phyloP scores from a whole-genome alignment of 805 yeast species.

The Blastobotrys peoriensis region DNA sequence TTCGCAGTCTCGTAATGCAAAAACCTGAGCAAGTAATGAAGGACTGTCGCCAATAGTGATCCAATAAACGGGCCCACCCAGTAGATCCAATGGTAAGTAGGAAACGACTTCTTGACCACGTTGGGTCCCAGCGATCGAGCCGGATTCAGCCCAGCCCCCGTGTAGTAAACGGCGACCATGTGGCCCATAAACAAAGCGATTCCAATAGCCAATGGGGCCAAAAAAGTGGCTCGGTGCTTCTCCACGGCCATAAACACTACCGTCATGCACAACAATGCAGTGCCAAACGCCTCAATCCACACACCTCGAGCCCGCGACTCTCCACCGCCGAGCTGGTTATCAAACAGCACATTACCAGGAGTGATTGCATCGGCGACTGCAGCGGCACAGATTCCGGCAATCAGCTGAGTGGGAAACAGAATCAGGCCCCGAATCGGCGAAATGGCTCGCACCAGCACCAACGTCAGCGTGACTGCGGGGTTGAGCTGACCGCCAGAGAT shows the following conservation, averaged over 20 bases:
- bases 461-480: slow-evolving; percentile 77
- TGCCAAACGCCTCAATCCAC: slow-evolving; percentile 77
- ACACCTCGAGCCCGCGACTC: slow-evolving; percentile 68
- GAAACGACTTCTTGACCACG: slow-evolving; percentile 67
- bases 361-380: slow-evolving; percentile 83
- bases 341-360: slow-evolving; percentile 69
- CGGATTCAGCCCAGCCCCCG: slow-evolving; percentile 91
- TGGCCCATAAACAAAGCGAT: slow-evolving; percentile 75
- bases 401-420: slow-evolving; percentile 61
- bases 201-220: slow-evolving; percentile 83
- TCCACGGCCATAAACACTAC: slow-evolving; percentile 82
- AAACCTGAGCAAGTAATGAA: slow-evolving; percentile 61
- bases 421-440: slow-evolving; percentile 64
- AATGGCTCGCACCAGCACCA: slow-evolving; percentile 66
- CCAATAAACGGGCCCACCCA: slow-evolving; percentile 87
- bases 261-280: slow-evolving; percentile 64
- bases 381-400: slow-evolving; percentile 90
- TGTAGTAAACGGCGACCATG: slow-evolving; percentile 71
- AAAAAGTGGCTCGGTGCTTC: slow-evolving; percentile 64
- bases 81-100: slow-evolving; percentile 83
- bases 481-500: slow-evolving; percentile 86
- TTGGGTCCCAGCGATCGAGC: slow-evolving; percentile 86
- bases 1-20: slow-evolving; percentile 63
- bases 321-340: slow-evolving; percentile 68
- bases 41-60: slow-evolving; percentile 54